Evolutionary conservation across 225 moss, liverwort and hornwort genomes (phyloP).

Genomic region (Lunularia cruciata): DNA sequence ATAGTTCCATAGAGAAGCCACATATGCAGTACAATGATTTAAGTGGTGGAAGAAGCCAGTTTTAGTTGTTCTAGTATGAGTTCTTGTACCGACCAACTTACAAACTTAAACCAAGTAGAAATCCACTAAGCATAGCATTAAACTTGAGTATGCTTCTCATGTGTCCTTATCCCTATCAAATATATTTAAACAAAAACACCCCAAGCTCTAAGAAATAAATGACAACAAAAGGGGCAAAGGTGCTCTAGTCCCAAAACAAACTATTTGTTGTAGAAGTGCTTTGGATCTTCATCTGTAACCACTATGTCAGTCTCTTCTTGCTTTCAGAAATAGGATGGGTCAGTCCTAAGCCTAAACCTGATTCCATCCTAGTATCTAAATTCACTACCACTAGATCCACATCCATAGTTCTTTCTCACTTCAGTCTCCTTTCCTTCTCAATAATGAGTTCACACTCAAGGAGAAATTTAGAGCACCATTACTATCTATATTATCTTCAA

Average conservation of each 20-base stretch:
- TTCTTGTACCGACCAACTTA: too few relatives aligned
- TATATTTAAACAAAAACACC: conserved; percentile 8
- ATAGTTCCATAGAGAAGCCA: too few relatives aligned
- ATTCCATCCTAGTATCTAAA: background rate
- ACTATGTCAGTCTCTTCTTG: conserved; percentile 12
- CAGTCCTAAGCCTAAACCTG: too few relatives aligned
- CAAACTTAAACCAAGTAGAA: too few relatives aligned
- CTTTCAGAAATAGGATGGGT: background rate
- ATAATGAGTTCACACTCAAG: background rate
- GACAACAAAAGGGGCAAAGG: background rate
- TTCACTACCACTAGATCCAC: background rate
- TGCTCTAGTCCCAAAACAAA: background rate
- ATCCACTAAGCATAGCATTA: too few relatives aligned
- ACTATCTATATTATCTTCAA: background rate
- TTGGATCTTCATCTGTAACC: background rate
- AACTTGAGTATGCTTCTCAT: too few relatives aligned
- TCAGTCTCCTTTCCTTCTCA: background rate
- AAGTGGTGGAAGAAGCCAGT: too few relatives aligned
- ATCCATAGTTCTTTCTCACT: background rate
- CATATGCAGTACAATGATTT: too few relatives aligned
- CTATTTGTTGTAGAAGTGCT: background rate
- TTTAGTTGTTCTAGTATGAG: too few relatives aligned
- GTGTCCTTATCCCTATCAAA: background rate
- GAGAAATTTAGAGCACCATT: background rate
- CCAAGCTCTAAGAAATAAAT: background rate